Percentiles rank a stretch among this genome's conserved stretches.
Conservation (phyloP, 305 asterid genomes). For the Withania somnifera region DNA sequence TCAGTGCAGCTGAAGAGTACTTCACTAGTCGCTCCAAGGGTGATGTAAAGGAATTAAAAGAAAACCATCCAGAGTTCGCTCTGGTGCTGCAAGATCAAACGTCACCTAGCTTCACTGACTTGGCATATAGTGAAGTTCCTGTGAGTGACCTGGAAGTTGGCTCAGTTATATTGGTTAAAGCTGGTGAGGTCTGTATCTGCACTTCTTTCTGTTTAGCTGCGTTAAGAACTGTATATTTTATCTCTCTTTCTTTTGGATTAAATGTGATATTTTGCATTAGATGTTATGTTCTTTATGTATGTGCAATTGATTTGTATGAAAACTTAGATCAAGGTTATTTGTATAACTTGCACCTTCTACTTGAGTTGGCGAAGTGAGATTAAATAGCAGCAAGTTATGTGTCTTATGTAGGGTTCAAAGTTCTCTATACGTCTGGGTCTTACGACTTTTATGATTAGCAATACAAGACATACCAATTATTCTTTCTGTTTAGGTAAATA, state of each 20-base stretch:
- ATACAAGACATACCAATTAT: not conserved
- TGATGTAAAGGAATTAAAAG: constrained; percentile 87
- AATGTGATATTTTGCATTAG: not conserved
- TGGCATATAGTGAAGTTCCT: constrained; percentile 60
- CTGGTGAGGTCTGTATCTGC: constrained; percentile 91
- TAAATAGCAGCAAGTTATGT: not conserved
- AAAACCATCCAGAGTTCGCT: constrained; percentile 85
- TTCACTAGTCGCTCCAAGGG: constrained; percentile 78
- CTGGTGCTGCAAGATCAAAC: constrained; percentile 24
- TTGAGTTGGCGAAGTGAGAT: not conserved
- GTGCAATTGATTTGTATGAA: not conserved
- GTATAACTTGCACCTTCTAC: not conserved
- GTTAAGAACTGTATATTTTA: not conserved
- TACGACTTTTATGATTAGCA: not conserved
- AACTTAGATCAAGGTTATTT: not conserved
- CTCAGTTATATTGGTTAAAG: constrained; percentile 85
- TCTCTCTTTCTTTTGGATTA: not conserved
- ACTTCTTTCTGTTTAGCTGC: not conserved
- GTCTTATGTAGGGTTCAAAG: not conserved
- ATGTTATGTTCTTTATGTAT: not conserved
- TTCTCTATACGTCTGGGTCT: not conserved
- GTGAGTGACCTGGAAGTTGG: constrained; percentile 75
- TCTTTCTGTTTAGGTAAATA: not conserved
- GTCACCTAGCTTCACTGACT: constrained; percentile 50
- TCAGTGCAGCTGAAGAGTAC: constrained; percentile 72